These are phyloP conservation scores for Protea cynaroides DNA, from an alignment of 164 flowering plant species.

Conservation along the genomic window DNA sequence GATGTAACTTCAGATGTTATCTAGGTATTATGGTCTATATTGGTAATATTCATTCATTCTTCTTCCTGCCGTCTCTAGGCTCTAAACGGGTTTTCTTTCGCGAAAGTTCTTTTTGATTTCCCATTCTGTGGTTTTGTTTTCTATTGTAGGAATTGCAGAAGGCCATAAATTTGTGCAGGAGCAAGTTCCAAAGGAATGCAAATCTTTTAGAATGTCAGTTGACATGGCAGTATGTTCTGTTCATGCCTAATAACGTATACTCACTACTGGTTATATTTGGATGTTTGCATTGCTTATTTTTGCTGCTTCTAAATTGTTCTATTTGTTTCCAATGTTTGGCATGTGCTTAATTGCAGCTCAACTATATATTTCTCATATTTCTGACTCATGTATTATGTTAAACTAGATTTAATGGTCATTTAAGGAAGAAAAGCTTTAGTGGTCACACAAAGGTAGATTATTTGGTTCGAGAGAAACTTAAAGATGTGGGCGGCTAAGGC, in stretches of 20 bases:
- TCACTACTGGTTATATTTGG: background rate
- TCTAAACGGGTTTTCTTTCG: too few relatives aligned
- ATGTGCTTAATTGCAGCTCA: background rate
- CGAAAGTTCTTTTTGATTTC: too few relatives aligned
- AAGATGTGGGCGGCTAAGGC: too few relatives aligned
- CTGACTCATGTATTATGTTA: constrained; percentile 2
- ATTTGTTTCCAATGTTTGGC: too few relatives aligned
- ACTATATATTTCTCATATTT: background rate
- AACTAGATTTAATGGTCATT: constrained; percentile 71
- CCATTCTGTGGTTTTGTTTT: too few relatives aligned
- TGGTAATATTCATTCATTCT: too few relatives aligned
- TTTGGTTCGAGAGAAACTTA: too few relatives aligned
- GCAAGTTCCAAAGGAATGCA: constrained; percentile 67
- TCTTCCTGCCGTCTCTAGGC: too few relatives aligned
- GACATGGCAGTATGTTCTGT: constrained; percentile 71
- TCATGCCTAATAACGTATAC: background rate
- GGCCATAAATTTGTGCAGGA: constrained; percentile 54
- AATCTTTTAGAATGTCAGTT: constrained; percentile 51
- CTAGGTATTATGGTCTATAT: too few relatives aligned
- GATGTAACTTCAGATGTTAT: too few relatives aligned
- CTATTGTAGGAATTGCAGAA: constrained; percentile 62
- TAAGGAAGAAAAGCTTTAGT: constrained; percentile 73
- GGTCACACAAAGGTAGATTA: constrained; percentile 66
- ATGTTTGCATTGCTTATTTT: background rate
- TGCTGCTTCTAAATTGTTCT: background rate